Conservation (phyloP, 2,329 filamentous ascomycete species). For the Fusarium albidum region DNA sequence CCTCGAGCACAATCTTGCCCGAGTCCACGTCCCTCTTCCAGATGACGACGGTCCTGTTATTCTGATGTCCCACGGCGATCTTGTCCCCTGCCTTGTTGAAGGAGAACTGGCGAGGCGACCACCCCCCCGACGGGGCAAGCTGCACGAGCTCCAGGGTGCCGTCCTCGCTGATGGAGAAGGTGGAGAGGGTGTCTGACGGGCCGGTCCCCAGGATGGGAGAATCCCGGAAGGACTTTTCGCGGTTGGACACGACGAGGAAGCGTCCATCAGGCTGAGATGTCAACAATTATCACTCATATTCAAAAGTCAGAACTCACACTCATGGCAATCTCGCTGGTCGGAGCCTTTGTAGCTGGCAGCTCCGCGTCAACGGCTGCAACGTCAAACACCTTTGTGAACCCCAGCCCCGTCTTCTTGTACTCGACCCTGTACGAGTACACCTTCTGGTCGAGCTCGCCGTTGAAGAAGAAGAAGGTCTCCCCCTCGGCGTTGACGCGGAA, state of each 20-base stretch:
- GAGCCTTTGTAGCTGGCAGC: conserved; percentile 30
- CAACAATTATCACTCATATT: too few species aligned
- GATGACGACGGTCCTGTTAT: conserved; percentile 33
- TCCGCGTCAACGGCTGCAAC: conserved; percentile 26
- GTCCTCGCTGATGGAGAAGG: conserved; percentile 30
- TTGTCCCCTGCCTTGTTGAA: conserved; percentile 38
- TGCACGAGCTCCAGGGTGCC: conserved; percentile 31
- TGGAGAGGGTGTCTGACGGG: conserved; percentile 24
- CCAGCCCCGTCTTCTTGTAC: conserved; percentile 19
- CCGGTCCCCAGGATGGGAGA: conserved; percentile 5
- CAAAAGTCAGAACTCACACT: conserved; percentile 31
- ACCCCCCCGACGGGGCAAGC: conserved; percentile 33
- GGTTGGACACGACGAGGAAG: conserved; percentile 35
- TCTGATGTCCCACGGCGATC: conserved; percentile 37
- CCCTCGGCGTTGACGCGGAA: conserved; percentile 32
- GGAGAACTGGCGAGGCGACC: conserved; percentile 33
- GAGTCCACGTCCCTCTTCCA: conserved; percentile 35
- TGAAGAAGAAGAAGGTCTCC: conserved; percentile 37
- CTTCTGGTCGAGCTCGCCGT: conserved; percentile 36
- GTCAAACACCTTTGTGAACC: conserved; percentile 35
- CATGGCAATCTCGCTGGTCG: conserved; percentile 36
- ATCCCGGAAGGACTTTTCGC: conserved; percentile 34
- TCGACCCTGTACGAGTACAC: conserved; percentile 36
- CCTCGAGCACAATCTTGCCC: conserved; percentile 32
- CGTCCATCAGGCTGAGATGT: conserved; percentile 26